phyloP scores from a whole-genome alignment of 1,284 basidiomycete genomes.

The Pseudozyma sp. region DNA sequence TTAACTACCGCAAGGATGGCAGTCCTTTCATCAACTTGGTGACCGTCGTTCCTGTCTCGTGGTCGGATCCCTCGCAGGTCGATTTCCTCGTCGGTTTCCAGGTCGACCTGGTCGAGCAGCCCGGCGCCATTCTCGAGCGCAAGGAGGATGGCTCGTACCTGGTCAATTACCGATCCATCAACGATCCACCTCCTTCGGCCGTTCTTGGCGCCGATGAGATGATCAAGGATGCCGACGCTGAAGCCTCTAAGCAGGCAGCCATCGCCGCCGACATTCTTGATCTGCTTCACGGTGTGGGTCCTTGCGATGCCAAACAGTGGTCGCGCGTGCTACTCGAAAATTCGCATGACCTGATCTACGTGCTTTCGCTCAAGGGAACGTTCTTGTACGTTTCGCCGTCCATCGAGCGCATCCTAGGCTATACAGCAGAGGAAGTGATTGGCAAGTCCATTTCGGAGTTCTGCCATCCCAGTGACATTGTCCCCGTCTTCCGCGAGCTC shows the following conservation, averaged over 20 bases:
- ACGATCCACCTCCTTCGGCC: constrained; percentile 45
- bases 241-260: constrained; percentile 47
- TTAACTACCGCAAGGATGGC: constrained; percentile 89
- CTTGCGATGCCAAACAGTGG: constrained; percentile 58
- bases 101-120: constrained; percentile 84
- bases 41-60: constrained; percentile 65
- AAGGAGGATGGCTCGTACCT: constrained; percentile 60
- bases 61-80: constrained; percentile 77
- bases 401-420: constrained; percentile 62
- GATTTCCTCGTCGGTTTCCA: constrained; percentile 90
- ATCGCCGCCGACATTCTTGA: constrained; percentile 51
- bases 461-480: constrained; percentile 88
- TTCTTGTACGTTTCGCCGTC: constrained; percentile 86
- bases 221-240: constrained; percentile 44
- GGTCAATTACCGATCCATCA: constrained; percentile 61
- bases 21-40: constrained; percentile 77
- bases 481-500: constrained; percentile 89
- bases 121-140: constrained; percentile 78
- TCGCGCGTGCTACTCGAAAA: constrained; percentile 60
- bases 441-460: constrained; percentile 81
- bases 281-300: constrained; percentile 45
- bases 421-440: constrained; percentile 78
- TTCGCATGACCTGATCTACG: constrained; percentile 81
- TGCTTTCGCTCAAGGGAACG: constrained; percentile 90
- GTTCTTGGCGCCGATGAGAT: constrained; percentile 32